Conservation (phyloP, 2,329 filamentous ascomycete genomes). For the Rutstroemia sydowiana region DNA sequence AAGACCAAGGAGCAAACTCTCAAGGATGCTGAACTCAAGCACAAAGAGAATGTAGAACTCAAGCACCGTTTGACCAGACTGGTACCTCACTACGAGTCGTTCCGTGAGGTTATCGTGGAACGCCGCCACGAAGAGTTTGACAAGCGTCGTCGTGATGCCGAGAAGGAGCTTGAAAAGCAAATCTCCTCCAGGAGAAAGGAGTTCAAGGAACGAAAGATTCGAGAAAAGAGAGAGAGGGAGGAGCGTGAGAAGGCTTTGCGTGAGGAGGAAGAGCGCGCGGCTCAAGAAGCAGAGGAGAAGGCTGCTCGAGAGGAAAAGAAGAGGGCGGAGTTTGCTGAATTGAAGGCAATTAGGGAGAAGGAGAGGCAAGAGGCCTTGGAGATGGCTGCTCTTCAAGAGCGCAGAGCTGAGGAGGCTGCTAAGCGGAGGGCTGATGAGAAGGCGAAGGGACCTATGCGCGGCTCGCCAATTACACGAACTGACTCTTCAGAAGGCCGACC, state of each 20-base stretch:
- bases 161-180: constrained; percentile 88
- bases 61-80: constrained; percentile 87
- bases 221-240: constrained; percentile 78
- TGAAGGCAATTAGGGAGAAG: constrained; percentile 58
- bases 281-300: constrained; percentile 80
- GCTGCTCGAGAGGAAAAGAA: constrained; percentile 72
- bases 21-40: constrained; percentile 74
- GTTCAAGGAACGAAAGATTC: constrained; percentile 71
- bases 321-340: constrained; percentile 59
- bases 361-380: constrained; percentile 62
- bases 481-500: constrained; percentile 8
- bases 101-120: constrained; percentile 75
- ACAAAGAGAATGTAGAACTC: constrained; percentile 84
- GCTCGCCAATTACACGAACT: constrained; percentile 35
- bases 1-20: constrained; percentile 70
- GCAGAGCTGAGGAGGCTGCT: constrained; percentile 83
- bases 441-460: constrained; percentile 34
- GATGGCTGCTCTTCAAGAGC: constrained; percentile 62
- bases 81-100: constrained; percentile 75
- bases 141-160: constrained; percentile 82
- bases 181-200: constrained; percentile 85
- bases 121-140: constrained; percentile 93
- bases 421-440: constrained; percentile 59
- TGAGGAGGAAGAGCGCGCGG: constrained; percentile 80
- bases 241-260: constrained; percentile 70